Evolutionary conservation across 495 filamentous ascomycete genomes (phyloP).

Genomic region (Hypoxylon fragiforme): DNA sequence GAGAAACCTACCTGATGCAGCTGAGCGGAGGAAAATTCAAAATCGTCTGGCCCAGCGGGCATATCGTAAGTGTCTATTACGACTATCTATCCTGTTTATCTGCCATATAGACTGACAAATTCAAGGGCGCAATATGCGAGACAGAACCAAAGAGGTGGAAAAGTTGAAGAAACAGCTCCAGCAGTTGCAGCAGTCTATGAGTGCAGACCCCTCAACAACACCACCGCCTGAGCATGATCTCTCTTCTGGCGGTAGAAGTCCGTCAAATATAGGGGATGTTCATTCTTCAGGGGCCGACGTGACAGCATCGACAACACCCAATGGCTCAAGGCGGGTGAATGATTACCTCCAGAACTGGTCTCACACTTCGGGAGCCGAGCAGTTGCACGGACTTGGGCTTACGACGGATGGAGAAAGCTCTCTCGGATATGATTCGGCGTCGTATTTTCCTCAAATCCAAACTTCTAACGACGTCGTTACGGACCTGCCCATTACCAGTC

Average conservation of each 20-base stretch:
- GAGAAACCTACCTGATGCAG: slow-evolving; percentile 41
- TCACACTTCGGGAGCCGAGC: slow-evolving; percentile 26
- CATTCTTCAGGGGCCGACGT: slow-evolving; percentile 28
- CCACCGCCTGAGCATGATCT: slow-evolving; percentile 39
- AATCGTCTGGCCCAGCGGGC: slow-evolving; percentile 46
- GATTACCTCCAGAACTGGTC: slow-evolving; percentile 37
- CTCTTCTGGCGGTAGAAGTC: slow-evolving; percentile 33
- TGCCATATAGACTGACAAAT: slow-evolving; percentile 14
- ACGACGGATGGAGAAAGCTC: slow-evolving; percentile 32
- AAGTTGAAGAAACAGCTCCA: slow-evolving; percentile 40
- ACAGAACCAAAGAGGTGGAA: slow-evolving; percentile 40
- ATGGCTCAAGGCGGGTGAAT: slow-evolving; percentile 31
- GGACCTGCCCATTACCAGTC: slow-evolving; percentile 27
- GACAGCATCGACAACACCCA: slow-evolving; percentile 23
- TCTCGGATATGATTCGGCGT: slow-evolving; percentile 28
- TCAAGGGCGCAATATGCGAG: slow-evolving; percentile 40
- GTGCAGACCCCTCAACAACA: slow-evolving; percentile 30
- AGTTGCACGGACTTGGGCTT: slow-evolving; percentile 31
- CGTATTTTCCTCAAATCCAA: slow-evolving; percentile 34
- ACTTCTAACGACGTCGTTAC: slow-evolving; percentile 33
- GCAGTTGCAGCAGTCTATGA: slow-evolving; percentile 35
- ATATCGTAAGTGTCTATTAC: slow-evolving; percentile 36
- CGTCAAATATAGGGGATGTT: slow-evolving; percentile 29
- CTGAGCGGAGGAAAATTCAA: slow-evolving; percentile 43
- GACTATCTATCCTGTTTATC: neutral